Percentiles rank a stretch among this genome's conserved stretches.
Conservation (phyloP, 2,329 filamentous ascomycete species). For the Onygenales sp. region DNA sequence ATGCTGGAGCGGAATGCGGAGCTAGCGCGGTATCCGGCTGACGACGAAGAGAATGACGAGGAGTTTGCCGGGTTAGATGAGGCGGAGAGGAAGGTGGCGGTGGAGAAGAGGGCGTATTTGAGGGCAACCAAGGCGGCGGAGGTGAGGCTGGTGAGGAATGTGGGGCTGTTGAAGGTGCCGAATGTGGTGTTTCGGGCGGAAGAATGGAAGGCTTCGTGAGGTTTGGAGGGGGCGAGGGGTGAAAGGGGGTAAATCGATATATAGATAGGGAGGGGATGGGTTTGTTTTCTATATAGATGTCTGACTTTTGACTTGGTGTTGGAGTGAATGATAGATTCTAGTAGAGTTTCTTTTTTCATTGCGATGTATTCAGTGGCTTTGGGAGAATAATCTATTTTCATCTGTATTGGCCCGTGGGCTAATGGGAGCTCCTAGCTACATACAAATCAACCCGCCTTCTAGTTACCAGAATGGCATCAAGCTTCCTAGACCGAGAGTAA, state of each 20-base stretch:
- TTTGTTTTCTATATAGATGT: too few relatives aligned
- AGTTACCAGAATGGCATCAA: too few relatives aligned
- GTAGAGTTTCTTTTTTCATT: too few relatives aligned
- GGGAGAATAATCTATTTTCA: too few relatives aligned
- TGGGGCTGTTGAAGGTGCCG: conserved; percentile 58
- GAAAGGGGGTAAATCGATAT: background rate
- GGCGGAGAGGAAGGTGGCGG: conserved; percentile 38
- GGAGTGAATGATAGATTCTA: too few relatives aligned
- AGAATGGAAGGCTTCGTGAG: conserved; percentile 7
- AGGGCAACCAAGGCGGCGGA: conserved; percentile 77
- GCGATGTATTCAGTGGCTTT: too few relatives aligned
- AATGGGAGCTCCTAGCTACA: too few relatives aligned
- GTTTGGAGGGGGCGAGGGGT: conserved; percentile 19
- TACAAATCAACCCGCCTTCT: too few relatives aligned
- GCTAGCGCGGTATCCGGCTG: conserved; percentile 36
- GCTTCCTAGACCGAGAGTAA: too few relatives aligned
- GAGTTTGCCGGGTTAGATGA: conserved; percentile 11
- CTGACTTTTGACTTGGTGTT: too few relatives aligned
- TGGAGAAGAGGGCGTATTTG: conserved; percentile 53
- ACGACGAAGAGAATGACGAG: conserved; percentile 12
- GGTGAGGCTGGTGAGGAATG: conserved; percentile 69
- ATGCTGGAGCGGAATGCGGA: conserved; percentile 56
- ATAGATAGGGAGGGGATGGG: background rate
- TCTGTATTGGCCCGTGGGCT: too few relatives aligned
- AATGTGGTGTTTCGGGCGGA: conserved; percentile 51